A percentile compares a stretch with the other conserved stretches of the same genome.
phyloP scores from a whole-genome alignment of 2,329 filamentous ascomycete genomes.

The Cercospora sojina region DNA sequence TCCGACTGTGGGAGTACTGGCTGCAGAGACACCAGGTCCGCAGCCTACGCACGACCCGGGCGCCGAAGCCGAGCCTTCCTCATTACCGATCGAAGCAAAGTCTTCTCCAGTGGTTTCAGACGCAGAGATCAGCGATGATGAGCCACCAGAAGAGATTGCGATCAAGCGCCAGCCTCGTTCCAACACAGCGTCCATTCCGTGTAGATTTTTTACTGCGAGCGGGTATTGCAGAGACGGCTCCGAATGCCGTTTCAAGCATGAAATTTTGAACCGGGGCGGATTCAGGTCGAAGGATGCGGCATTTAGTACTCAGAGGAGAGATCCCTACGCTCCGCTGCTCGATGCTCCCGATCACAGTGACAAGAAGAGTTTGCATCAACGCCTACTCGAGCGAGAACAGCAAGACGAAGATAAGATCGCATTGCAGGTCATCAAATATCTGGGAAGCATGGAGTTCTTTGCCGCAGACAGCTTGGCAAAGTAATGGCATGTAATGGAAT shows the following conservation, averaged over 20 bases:
- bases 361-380: constrained; percentile 30
- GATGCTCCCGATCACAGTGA: constrained; percentile 15
- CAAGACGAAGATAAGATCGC: constrained; percentile 44
- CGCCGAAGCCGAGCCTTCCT: not conserved
- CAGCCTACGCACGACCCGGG: not conserved
- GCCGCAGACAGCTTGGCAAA: not conserved
- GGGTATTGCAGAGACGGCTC: constrained; percentile 38
- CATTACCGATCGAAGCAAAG: not conserved
- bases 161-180: constrained; percentile 35
- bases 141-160: constrained; percentile 41
- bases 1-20: not conserved
- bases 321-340: constrained; percentile 24
- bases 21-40: not conserved
- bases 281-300: constrained; percentile 2
- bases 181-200: constrained; percentile 21
- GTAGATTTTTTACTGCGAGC: constrained; percentile 35
- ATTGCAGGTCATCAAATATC: constrained; percentile 48
- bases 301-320: constrained; percentile 13
- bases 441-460: constrained; percentile 47
- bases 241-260: constrained; percentile 37
- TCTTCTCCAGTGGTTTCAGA: not conserved
- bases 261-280: constrained; percentile 17
- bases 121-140: constrained; percentile 13
- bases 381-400: constrained; percentile 47
- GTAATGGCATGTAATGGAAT: not conserved